These are phyloP conservation scores for Gloeophyllum trabeum DNA, from an alignment of 768 basidiomycete genomes.

Conservation along the genomic window DNA sequence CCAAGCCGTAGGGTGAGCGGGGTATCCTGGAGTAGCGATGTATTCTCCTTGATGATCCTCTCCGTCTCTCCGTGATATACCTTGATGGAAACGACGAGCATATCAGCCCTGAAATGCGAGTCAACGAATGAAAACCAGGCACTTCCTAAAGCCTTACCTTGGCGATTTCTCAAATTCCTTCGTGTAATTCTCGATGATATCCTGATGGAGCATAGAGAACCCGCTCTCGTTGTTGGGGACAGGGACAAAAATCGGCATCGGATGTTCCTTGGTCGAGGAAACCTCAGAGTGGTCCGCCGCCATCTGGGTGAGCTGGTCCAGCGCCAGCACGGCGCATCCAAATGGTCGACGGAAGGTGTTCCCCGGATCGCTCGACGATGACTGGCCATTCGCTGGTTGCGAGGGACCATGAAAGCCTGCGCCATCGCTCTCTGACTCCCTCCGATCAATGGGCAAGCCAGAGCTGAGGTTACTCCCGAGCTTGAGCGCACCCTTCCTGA, in stretches of 20 bases:
- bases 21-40: conserved; percentile 68
- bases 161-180: conserved; percentile 78
- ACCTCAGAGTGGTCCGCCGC: conserved; percentile 52
- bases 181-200: conserved; percentile 70
- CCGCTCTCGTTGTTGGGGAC: conserved; percentile 71
- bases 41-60: conserved; percentile 74
- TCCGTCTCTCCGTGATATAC: conserved; percentile 75
- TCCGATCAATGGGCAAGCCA: conserved; percentile 29
- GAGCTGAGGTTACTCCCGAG: conserved; percentile 47
- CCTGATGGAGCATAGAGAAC: conserved; percentile 93
- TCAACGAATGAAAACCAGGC: conserved; percentile 1
- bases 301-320: conserved; percentile 66
- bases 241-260: conserved; percentile 83
- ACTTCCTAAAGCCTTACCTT: conserved; percentile 34
- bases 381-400: neutral
- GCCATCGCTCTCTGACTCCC: conserved; percentile 41
- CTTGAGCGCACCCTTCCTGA: conserved; percentile 81
- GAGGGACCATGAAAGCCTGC: conserved; percentile 15
- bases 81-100: conserved; percentile 75
- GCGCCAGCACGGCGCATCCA: conserved; percentile 89
- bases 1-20: conserved; percentile 81
- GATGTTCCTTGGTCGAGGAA: conserved; percentile 58
- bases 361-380: neutral
- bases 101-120: conserved; percentile 55
- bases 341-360: conserved; percentile 68